A percentile compares a stretch with the other conserved stretches of the same genome.
Evolutionary conservation across 768 basidiomycete genomes (phyloP).

Genomic region (Lactifluus subvellereus): DNA sequence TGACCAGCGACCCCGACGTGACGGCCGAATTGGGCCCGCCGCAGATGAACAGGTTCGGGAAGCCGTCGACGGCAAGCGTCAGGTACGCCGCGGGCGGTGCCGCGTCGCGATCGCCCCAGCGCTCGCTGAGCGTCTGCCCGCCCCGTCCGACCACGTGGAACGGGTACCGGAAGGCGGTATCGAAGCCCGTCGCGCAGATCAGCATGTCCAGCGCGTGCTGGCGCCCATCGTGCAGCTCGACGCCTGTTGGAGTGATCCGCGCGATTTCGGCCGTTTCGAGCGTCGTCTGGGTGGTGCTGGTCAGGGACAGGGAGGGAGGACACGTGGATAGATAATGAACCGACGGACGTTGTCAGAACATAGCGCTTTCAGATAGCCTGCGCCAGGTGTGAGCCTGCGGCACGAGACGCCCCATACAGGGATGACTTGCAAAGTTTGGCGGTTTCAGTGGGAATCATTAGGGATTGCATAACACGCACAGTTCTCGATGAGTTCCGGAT

Average conservation of each 20-base stretch:
- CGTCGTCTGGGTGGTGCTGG: constrained; percentile 39
- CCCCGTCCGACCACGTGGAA: constrained; percentile 51
- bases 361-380: constrained; percentile 61
- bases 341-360: constrained; percentile 51
- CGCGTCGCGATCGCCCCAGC: constrained; percentile 46
- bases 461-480: constrained; percentile 31
- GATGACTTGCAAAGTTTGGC: constrained; percentile 36
- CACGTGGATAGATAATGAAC: background rate
- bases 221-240: constrained; percentile 51
- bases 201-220: constrained; percentile 53
- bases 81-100: constrained; percentile 42
- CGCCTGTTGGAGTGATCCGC: constrained; percentile 46
- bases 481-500: constrained; percentile 55
- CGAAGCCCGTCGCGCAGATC: constrained; percentile 59
- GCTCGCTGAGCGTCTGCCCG: constrained; percentile 47
- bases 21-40: constrained; percentile 54
- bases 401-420: constrained; percentile 55
- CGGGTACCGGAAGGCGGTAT: constrained; percentile 42
- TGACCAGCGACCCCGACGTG: constrained; percentile 49
- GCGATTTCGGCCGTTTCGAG: constrained; percentile 42
- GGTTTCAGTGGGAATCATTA: too few relatives aligned
- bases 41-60: constrained; percentile 62
- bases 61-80: constrained; percentile 51
- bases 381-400: constrained; percentile 60
- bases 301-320: background rate